Evolutionary conservation across 495 filamentous ascomycete species (phyloP).

Genomic region (Hyphodiscus hymeniophilus): DNA sequence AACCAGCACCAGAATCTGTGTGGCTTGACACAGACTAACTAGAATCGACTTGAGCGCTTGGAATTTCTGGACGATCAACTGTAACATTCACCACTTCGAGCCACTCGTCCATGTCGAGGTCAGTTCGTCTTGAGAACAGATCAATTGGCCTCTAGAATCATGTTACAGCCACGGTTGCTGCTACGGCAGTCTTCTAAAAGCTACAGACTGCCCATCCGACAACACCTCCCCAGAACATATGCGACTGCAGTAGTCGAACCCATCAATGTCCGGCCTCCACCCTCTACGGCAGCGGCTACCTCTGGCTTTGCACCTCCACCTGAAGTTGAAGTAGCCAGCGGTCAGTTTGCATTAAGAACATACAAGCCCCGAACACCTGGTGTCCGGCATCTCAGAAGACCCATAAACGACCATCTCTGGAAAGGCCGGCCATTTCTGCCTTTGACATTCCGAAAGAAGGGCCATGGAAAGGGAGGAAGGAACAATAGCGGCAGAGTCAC

Average conservation of each 20-base stretch:
- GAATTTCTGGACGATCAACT: constrained; percentile 8
- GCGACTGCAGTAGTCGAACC: constrained; percentile 41
- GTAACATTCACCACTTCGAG: background rate
- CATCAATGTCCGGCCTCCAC: constrained; percentile 12
- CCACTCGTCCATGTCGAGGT: background rate
- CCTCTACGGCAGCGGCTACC: constrained; percentile 31
- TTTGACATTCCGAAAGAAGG: constrained; percentile 84
- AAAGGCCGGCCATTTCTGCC: constrained; percentile 78
- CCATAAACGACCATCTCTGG: constrained; percentile 94
- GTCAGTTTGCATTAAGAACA: constrained; percentile 51
- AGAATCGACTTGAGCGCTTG: background rate
- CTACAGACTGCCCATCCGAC: constrained; percentile 35
- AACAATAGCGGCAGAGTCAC: constrained; percentile 81
- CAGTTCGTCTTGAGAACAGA: constrained; percentile 6
- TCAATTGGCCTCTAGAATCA: constrained; percentile 26
- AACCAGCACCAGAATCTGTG: constrained; percentile 3
- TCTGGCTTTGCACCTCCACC: constrained; percentile 21
- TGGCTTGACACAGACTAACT: background rate
- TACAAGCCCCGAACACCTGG: constrained; percentile 96
- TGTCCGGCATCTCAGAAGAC: constrained; percentile 80
- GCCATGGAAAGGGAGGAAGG: constrained; percentile 83
- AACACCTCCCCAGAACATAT: constrained; percentile 40
- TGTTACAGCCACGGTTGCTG: constrained; percentile 61
- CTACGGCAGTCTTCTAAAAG: constrained; percentile 36
- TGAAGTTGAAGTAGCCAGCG: constrained; percentile 10